Evolutionary conservation across 257 asterid genomes (phyloP), one percentile per base, ranked within the genome.

Genomic region (Hygrophila difformis): DNA sequence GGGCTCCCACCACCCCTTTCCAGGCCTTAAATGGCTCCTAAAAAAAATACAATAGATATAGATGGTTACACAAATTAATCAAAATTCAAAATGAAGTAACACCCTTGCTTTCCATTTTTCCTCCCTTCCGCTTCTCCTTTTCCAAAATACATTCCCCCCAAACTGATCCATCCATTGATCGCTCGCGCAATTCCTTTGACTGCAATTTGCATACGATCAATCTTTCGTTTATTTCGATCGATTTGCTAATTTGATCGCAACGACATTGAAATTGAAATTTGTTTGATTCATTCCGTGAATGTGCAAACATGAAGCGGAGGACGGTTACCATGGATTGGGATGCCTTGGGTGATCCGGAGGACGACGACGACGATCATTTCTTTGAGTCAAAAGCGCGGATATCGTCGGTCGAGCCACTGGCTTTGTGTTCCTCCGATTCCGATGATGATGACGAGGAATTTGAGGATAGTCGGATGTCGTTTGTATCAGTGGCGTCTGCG

Each of bases 301-400:
- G 79, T 60, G 73, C 74, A 51, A 51, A 64, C 4, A 80, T 78
- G 94, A 72, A 60, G 31, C 78, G 79, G 43, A 77, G 95, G 56
- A 91, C 85, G 49, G 66, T 86, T 20, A 78, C 99, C 22, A 82
- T 91, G 99, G 61, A 72, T 58, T 91, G 93, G 96, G 96, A 80
- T 14, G 81, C 81, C 4, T 69, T 82, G 6, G 76, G 72, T 4
- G 87, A 74, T 12, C 73, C 68, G 10, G 84, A 78, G 2, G 82
- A 71, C 8, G 85, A 84, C 6, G 92, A 83, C 9, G 97, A 91
- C 18, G 92, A 85, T 31, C 69, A 38, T 15, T 91, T 91, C 75
- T 91, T 78, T 31, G 99, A 91, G 65, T 43, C 94, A 18, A 29
- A 18, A 1, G 67, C 66, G 0, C 61, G 95, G 7, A 62, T 81